These are phyloP conservation scores for Globisporangium sylvaticum DNA, from an alignment of 352 stramenopile genomes.

Conservation along the genomic window DNA sequence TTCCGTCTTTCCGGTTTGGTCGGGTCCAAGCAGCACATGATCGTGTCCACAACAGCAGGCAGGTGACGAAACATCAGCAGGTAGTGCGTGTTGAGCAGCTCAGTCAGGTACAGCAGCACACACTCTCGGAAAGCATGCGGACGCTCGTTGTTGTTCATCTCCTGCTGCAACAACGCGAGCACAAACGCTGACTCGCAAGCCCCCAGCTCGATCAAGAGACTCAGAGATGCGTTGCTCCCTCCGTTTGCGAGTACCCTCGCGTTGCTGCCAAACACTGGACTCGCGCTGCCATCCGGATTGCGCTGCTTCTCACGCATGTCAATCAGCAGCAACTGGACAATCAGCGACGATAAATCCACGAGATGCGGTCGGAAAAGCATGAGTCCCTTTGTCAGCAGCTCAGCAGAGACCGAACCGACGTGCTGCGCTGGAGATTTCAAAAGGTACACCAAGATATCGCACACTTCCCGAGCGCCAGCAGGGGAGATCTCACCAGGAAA, in stretches of 20 bases:
- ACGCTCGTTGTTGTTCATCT: conserved; percentile 79
- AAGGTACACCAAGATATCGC: conserved; percentile 67
- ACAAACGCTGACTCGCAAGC: conserved; percentile 80
- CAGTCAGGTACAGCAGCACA: conserved; percentile 72
- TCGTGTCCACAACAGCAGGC: conserved; percentile 75
- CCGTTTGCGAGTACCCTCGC: conserved; percentile 41
- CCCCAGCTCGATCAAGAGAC: conserved; percentile 72
- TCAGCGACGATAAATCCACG: conserved; percentile 72
- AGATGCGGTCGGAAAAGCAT: conserved; percentile 84
- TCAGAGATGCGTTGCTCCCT: conserved; percentile 69
- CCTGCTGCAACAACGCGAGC: conserved; percentile 65
- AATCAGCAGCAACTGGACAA: conserved; percentile 67
- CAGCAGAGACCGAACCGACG: conserved; percentile 63
- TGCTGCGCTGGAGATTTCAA: conserved; percentile 50
- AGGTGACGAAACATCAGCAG: conserved; percentile 83
- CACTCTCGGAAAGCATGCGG: conserved; percentile 66
- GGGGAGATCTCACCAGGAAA: conserved; percentile 82
- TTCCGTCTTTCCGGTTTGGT: conserved; percentile 80
- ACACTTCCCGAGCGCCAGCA: conserved; percentile 69
- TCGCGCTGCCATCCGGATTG: conserved; percentile 26
- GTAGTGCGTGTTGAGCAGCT: conserved; percentile 82
- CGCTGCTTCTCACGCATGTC: conserved; percentile 71
- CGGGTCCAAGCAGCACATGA: conserved; percentile 83
- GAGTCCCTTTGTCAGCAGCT: conserved; percentile 76
- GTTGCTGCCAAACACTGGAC: conserved; percentile 40